Percentiles rank a stretch among this genome's conserved stretches.
phyloP scores from a whole-genome alignment of 1,284 basidiomycete species.

The Ustilago sp. region DNA sequence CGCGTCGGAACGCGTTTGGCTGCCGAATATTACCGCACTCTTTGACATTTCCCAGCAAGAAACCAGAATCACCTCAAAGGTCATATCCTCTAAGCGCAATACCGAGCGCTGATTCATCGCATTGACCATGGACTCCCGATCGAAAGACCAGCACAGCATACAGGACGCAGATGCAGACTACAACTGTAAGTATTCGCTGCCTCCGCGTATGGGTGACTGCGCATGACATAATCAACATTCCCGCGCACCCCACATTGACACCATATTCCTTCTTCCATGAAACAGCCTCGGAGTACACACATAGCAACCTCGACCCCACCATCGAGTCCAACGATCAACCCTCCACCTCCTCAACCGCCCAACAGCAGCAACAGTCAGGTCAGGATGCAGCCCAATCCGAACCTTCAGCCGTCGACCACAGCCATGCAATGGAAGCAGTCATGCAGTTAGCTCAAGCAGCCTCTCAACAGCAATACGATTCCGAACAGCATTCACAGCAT shows the following conservation, averaged over 20 bases:
- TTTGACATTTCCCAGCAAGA: slow-evolving; percentile 3
- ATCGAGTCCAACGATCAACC: slow-evolving; percentile 1
- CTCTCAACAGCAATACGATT: slow-evolving; percentile 48
- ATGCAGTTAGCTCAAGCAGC: slow-evolving; percentile 53
- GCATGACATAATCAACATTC: slow-evolving; percentile 33
- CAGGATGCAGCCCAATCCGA: slow-evolving; percentile 2
- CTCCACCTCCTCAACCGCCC: neutral
- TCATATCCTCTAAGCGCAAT: neutral
- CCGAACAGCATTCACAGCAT: slow-evolving; percentile 34
- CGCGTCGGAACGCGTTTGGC: slow-evolving; percentile 6
- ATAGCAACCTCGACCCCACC: slow-evolving; percentile 39
- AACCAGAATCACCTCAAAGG: neutral
- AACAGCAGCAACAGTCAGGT: neutral
- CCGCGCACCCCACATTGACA: slow-evolving; percentile 1
- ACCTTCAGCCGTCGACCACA: slow-evolving; percentile 11
- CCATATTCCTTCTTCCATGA: neutral
- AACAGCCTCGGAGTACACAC: slow-evolving; percentile 47
- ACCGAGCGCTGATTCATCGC: neutral
- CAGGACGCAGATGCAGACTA: slow-evolving; percentile 29
- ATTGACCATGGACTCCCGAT: slow-evolving; percentile 17
- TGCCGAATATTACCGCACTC: neutral
- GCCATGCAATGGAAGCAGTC: slow-evolving; percentile 43
- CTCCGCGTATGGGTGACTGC: slow-evolving; percentile 8
- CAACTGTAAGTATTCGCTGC: slow-evolving; percentile 25
- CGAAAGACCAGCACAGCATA: slow-evolving; percentile 13